Evolutionary conservation across 75 land plant genomes (phyloP).

Genomic region (Sequoiadendron giganteum): DNA sequence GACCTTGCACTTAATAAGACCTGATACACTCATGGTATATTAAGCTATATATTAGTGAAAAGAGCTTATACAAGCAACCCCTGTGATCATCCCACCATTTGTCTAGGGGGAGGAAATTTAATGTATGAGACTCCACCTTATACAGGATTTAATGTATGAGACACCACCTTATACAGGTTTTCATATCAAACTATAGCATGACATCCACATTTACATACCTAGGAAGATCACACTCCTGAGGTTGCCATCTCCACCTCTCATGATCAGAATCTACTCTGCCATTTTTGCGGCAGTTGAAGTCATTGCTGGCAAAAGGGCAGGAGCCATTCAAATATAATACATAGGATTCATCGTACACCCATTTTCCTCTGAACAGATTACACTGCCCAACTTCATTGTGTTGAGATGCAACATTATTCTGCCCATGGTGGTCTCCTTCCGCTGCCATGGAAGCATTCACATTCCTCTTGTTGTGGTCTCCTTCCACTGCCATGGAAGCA

Average conservation of each 20-base stretch:
- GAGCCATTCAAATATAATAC: background rate
- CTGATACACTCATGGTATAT: background rate
- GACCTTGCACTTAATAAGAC: no score
- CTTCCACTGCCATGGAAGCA: background rate
- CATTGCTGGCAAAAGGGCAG: conserved; percentile 18
- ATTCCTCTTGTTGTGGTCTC: background rate
- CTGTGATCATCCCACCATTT: no score
- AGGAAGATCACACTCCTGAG: conserved; percentile 13
- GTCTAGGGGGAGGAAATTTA: background rate
- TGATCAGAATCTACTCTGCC: conserved; percentile 19
- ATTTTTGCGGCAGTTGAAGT: conserved; percentile 21
- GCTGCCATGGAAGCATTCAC: no score
- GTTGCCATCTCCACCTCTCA: conserved; percentile 29
- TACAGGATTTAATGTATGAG: background rate
- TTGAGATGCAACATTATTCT: background rate
- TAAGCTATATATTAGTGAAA: background rate
- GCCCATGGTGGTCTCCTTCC: background rate
- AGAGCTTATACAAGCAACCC: no score
- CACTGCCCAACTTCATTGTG: conserved; percentile 5
- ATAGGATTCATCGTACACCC: conserved; percentile 24
- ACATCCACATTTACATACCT: conserved; percentile 7
- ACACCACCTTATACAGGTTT: background rate
- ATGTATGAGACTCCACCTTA: background rate
- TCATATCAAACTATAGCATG: background rate
- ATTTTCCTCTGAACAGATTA: conserved; percentile 15